Base-by-base conservation (phyloP, 306 rosid genomes). In the cucumber (Cucumis sativus) region DNA sequence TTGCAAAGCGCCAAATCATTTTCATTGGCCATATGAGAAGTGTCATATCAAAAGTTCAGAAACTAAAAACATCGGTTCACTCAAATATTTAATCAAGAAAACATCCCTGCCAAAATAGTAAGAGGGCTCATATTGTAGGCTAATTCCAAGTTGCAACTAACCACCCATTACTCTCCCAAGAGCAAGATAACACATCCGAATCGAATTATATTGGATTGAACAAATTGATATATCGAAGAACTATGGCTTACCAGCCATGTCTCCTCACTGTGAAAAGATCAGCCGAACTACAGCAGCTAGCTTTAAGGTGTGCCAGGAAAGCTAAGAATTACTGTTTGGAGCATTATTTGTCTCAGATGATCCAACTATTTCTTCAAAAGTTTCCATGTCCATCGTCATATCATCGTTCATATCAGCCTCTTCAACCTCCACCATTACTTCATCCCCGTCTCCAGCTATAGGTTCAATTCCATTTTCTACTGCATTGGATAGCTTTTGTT, bases 311-410 rank as follows among this genome's bases (percentile, higher is more conserved):
- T 0, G 2, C 9, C 1, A 47, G 11, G 30, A 56, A 67, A 21
- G 73, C 84, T 85, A 88, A 49, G 84, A 88, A 78, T 82, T 81
- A 83, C 83, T 74, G 65, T 82, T 69, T 60, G 85, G 85, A 70
- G 77, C 88, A 43, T 89, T 56, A 80, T 85, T 81, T 58, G 90
- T 76, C 78, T 87, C 92, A 8, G 96, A 71, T 40, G 95, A 75
- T 82, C 89, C 91, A 43, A 83, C 87, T 23, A 84, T 56, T 39
- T 82, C 91, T 78, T 85, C 90, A 78, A 80, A 82, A 59, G 87
- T 79, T 79, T 89, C 96, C 87, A 77, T 91, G 79, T 91, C 98
- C 47, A 86, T 75, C 78, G 92, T 85, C 98, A 90, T 92, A 43
- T 88, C 91, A 49, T 94, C 91, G 25, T 80, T 67, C 8, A 67